Evolutionary conservation across 441 rosid genomes (phyloP).

Genomic region (Adansonia grandidieri): DNA sequence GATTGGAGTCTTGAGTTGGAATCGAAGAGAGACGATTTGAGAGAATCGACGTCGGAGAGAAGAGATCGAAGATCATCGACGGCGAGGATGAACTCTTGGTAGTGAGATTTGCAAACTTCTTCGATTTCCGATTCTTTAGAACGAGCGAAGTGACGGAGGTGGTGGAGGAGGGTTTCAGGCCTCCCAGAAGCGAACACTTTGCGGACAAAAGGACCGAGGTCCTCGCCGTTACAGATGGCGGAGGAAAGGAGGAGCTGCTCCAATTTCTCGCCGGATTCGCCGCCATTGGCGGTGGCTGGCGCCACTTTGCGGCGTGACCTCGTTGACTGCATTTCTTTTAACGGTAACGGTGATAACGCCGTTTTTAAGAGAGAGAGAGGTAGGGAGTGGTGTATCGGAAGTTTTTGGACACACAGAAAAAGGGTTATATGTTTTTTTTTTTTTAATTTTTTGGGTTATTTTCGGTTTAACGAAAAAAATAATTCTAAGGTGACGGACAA

Average conservation of each 20-base stretch:
- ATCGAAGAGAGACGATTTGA: neutral
- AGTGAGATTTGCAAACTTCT: slow-evolving; percentile 17
- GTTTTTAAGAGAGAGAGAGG: neutral
- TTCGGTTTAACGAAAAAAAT: neutral
- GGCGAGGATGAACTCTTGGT: slow-evolving; percentile 12
- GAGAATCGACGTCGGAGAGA: slow-evolving; percentile 11
- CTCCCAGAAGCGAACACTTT: slow-evolving; percentile 17
- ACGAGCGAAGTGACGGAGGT: slow-evolving; percentile 4
- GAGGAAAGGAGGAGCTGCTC: slow-evolving; percentile 16
- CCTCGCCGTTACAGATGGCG: slow-evolving; percentile 11
- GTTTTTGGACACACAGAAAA: neutral
- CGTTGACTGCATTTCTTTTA: slow-evolving; percentile 12
- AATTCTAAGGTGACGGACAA: no score
- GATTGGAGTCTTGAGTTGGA: slow-evolving; percentile 18
- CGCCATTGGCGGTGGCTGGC: slow-evolving; percentile 7
- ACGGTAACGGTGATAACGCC: neutral
- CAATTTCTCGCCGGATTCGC: neutral
- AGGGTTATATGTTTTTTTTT: neutral
- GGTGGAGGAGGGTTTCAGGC: slow-evolving; percentile 16
- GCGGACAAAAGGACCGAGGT: slow-evolving; percentile 20
- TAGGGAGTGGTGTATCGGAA: neutral
- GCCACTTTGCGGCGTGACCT: slow-evolving; percentile 14
- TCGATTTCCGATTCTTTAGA: slow-evolving; percentile 16
- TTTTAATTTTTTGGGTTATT: neutral
- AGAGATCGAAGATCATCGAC: slow-evolving; percentile 19